These are phyloP conservation scores for Phytopythium vexans DNA, from an alignment of 352 stramenopile genomes.

Conservation along the genomic window DNA sequence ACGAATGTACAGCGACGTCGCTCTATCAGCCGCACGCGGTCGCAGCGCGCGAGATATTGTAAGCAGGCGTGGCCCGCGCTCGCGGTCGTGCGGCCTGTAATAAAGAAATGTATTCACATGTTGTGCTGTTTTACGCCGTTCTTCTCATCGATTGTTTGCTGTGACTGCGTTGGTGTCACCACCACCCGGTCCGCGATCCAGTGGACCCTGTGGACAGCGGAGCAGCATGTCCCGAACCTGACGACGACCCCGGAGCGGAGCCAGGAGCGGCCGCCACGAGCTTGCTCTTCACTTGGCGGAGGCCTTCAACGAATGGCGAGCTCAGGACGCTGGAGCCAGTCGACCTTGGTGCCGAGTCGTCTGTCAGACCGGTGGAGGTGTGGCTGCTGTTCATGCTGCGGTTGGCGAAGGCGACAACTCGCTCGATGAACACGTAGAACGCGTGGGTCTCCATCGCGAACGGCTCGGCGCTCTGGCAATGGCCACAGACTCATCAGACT, in stretches of 20 bases:
- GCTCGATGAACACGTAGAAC: constrained; percentile 66
- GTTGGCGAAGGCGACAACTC: constrained; percentile 57
- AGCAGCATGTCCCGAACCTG: constrained; percentile 9
- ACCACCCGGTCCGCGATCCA: constrained; percentile 26
- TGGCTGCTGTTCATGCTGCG: constrained; percentile 10
- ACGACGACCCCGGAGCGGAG: constrained; percentile 7
- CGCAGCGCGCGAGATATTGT: too few relatives aligned
- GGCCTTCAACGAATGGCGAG: constrained; percentile 22
- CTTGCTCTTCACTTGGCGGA: constrained; percentile 48
- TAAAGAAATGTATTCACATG: too few relatives aligned
- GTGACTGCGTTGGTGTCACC: constrained; percentile 11
- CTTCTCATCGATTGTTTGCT: too few relatives aligned
- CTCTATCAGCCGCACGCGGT: too few relatives aligned
- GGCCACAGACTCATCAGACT: background rate
- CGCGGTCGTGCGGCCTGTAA: too few relatives aligned
- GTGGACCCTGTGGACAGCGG: constrained; percentile 22
- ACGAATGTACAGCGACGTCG: too few relatives aligned
- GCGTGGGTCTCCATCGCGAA: constrained; percentile 42
- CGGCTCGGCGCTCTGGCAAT: constrained; percentile 47
- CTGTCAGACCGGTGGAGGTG: constrained; percentile 7
- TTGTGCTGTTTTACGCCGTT: too few relatives aligned
- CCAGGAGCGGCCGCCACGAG: constrained; percentile 12
- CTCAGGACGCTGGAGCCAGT: constrained; percentile 5
- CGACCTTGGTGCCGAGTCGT: too few relatives aligned
- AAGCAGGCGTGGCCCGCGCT: too few relatives aligned